Evolutionary conservation across 345 rosid genomes (phyloP), one percentile per base, ranked within the genome.

Genomic region (Gossypium bickii): DNA sequence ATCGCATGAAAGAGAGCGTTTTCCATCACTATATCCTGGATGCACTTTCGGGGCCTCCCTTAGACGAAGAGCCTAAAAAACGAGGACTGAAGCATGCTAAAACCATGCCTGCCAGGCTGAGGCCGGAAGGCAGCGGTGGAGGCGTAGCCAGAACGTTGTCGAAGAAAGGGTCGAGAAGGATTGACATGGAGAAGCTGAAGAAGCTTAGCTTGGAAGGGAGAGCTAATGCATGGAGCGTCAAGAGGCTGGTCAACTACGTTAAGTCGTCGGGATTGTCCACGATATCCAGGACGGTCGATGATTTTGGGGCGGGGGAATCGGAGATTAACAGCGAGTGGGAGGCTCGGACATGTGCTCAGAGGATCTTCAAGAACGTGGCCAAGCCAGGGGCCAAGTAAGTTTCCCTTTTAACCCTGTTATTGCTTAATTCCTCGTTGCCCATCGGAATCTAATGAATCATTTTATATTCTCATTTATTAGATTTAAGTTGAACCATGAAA

Each of bases 1-100:
- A 88, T 74, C 80, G 92, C n/a, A 86, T 88, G 86, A 76, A 88
- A 69, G 89, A 86, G 79, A 82, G 87, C 49, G 87, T 88, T 17
- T 86, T 86, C 79, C 81, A 82, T 62, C 88, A 83, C 74, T 86
- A 82, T 51, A 78, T 88, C 47, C 85, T 88, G 2, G 87, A 88
- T 12, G 25, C 85, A 0, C 85, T 88, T 13, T 86, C 89, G 0
- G 88, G 89, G 7, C 84, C 83, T 18, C 88, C 83, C 11, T 38
- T 85, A 22, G 86, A 81, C 8, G 83, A 80, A 38, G 9, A 34
- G 44, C 60, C 12, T 6, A 24, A 20, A 15, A 60, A 49, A 12
- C 55, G 58, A 11, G 69, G 47, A n/a, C 24, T 74, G 6, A 15
- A 65, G 15, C 60, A 9, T 11, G 10, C 71, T 10, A 82, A 80